Percentiles rank a stretch among this genome's conserved stretches.
These are phyloP conservation scores for Phlebiopsis flavidoalba DNA, from an alignment of 768 basidiomycete genomes.

Conservation along the genomic window DNA sequence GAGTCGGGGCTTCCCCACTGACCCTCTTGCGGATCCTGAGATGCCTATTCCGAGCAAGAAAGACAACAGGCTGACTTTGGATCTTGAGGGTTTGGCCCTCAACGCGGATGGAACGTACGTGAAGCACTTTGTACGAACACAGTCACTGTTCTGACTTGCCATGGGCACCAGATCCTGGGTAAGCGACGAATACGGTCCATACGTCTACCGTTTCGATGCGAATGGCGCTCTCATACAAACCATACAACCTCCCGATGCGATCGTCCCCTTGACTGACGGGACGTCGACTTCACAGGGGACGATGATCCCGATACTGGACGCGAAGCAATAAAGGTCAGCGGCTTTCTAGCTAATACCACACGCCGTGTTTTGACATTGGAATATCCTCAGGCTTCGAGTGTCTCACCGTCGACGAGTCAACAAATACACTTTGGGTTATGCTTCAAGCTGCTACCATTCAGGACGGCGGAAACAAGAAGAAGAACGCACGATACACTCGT, in stretches of 20 bases:
- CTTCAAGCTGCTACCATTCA: constrained; percentile 61
- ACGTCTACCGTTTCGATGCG: constrained; percentile 50
- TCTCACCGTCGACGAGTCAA: constrained; percentile 44
- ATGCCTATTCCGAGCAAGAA: constrained; percentile 44
- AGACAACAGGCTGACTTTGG: constrained; percentile 45
- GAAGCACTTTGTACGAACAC: not conserved
- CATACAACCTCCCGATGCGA: constrained; percentile 54
- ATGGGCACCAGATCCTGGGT: constrained; percentile 46
- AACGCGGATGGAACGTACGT: constrained; percentile 55
- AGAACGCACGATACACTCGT: constrained; percentile 47
- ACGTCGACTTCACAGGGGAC: constrained; percentile 47
- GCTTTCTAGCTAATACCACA: too few species aligned
- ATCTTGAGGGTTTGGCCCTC: constrained; percentile 55
- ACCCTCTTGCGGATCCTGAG: constrained; percentile 34
- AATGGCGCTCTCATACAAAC: constrained; percentile 46
- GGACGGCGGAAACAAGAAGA: constrained; percentile 49
- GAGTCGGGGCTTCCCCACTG: constrained; percentile 23
- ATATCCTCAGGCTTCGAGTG: constrained; percentile 50
- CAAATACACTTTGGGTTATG: constrained; percentile 51
- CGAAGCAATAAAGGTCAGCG: constrained; percentile 46
- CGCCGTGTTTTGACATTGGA: not conserved
- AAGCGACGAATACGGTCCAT: constrained; percentile 67
- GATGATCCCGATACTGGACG: constrained; percentile 48
- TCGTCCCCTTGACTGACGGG: constrained; percentile 46
- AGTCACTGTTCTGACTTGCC: not conserved